Evolutionary conservation across 768 basidiomycete genomes (phyloP).

Genomic region (Russula griseocarnosa): DNA sequence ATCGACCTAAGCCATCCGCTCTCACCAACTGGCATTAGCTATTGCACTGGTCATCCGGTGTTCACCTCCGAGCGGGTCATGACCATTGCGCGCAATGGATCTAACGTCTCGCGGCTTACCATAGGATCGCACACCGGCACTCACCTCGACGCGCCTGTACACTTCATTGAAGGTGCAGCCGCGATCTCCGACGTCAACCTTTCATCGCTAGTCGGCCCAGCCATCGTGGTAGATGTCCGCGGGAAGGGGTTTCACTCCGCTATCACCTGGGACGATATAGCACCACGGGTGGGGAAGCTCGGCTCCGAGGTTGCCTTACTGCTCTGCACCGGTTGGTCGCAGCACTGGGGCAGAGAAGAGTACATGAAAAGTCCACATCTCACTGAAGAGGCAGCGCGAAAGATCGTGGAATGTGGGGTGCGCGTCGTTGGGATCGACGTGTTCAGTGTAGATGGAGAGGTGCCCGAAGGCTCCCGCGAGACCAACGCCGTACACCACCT

Average conservation of each 20-base stretch:
- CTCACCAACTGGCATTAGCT: conserved; percentile 39
- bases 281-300: conserved; percentile 39
- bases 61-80: conserved; percentile 41
- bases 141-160: conserved; percentile 74
- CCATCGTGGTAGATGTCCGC: conserved; percentile 53
- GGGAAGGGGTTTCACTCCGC: conserved; percentile 40
- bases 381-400: conserved; percentile 46
- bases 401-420: conserved; percentile 50
- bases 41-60: conserved; percentile 55
- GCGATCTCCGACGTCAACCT: conserved; percentile 59
- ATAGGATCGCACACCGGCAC: conserved; percentile 73
- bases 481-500: conserved; percentile 49
- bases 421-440: conserved; percentile 59
- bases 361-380: conserved; percentile 56
- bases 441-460: conserved; percentile 59
- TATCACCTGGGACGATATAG: conserved; percentile 55
- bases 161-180: conserved; percentile 57
- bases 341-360: conserved; percentile 43
- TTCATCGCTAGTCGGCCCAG: conserved; percentile 50
- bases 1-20: conserved; percentile 57
- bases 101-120: conserved; percentile 48
- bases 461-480: conserved; percentile 34
- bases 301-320: conserved; percentile 46
- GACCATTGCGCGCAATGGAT: conserved; percentile 45
- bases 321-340: conserved; percentile 47